A percentile compares a stretch with the other conserved stretches of the same genome.
These are phyloP conservation scores for Brassica nigra DNA, from an alignment of 345 rosid species.

Conservation along the genomic window DNA sequence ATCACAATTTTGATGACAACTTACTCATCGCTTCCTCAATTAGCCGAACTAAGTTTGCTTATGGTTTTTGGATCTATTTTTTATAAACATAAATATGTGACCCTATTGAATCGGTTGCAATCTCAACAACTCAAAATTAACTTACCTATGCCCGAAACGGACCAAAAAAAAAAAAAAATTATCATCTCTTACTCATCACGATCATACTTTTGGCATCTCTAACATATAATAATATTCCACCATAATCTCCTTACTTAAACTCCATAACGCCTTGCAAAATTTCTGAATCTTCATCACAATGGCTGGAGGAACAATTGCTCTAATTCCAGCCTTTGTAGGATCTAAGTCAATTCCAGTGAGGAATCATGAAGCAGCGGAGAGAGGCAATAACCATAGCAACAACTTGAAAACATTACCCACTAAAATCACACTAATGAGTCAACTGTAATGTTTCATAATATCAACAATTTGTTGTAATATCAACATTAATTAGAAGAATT, in stretches of 20 bases:
- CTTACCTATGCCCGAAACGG: not conserved
- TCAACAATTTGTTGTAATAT: no score
- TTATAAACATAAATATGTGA: not conserved
- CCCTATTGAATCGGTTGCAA: not conserved
- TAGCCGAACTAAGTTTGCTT: not conserved
- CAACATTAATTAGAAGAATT: no score
- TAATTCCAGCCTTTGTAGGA: conserved; percentile 46
- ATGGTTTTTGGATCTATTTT: not conserved
- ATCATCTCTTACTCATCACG: conserved; percentile 41
- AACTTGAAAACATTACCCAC: not conserved
- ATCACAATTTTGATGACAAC: conserved; percentile 59
- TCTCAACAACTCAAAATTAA: not conserved
- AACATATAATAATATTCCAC: conserved; percentile 51
- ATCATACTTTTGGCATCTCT: conserved; percentile 68
- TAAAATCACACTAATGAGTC: no score
- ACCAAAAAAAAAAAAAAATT: not conserved
- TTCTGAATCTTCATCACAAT: conserved; percentile 41
- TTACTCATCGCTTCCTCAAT: conserved; percentile 42
- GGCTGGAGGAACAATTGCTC: conserved; percentile 58
- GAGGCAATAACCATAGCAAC: conserved; percentile 32
- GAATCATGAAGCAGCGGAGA: conserved; percentile 51
- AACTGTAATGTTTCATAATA: no score
- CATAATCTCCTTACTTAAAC: conserved; percentile 57
- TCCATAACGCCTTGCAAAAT: conserved; percentile 25
- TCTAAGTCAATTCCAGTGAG: conserved; percentile 49